Evolutionary conservation across 306 rosid genomes (phyloP), one percentile per base, ranked within the genome.

Genomic region (Lablab purpureus): DNA sequence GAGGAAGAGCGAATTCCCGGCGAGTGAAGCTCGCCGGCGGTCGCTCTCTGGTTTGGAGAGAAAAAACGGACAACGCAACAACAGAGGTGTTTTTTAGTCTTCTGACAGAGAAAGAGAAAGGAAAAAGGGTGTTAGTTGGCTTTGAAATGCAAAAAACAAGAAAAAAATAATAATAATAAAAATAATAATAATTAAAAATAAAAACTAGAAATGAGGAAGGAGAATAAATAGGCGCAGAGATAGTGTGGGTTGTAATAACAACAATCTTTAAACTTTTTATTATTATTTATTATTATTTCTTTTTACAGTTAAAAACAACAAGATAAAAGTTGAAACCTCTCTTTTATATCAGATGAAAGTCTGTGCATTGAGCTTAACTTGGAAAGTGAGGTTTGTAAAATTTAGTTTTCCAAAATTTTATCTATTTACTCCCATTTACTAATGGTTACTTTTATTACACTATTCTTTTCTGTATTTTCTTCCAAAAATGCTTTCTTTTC

Each of bases 1-100:
- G 87, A 89, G 88, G 12, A 40, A 40, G 45, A 40, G 45, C 45
- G 45, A 40, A 40, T 40, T 40, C 0, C 45, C 45, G 45, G 45
- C 45, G 45, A 40, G 71, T 67, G 43, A 36, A 47, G 37, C 86
- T 85, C 94, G 97, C 92, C 91, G 88, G 90, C 89, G 88, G 91
- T 86, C 77, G 77, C 84, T 34, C 84, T 75, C 73, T 68, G 66
- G 76, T 76, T 40, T 41, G 34, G 71, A 77, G 76, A 76, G 25
- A 12, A 71, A 74, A 82, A 71, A 60, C 68, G 71, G 85, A 84
- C 64, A 78, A 73, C 43, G 54, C 55, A 82, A 25, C 32, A 80
- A 67, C 62, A 51, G 67, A 80, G 82, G 83, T 30, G 34, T 71
- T 71, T 73, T 62, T 82, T 47, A 51, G 81, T 70, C 78, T 54